Percentiles rank a stretch among this genome's conserved stretches.
phyloP scores from a whole-genome alignment of 2,329 filamentous ascomycete species.

The Sclerotinia spermophila region DNA sequence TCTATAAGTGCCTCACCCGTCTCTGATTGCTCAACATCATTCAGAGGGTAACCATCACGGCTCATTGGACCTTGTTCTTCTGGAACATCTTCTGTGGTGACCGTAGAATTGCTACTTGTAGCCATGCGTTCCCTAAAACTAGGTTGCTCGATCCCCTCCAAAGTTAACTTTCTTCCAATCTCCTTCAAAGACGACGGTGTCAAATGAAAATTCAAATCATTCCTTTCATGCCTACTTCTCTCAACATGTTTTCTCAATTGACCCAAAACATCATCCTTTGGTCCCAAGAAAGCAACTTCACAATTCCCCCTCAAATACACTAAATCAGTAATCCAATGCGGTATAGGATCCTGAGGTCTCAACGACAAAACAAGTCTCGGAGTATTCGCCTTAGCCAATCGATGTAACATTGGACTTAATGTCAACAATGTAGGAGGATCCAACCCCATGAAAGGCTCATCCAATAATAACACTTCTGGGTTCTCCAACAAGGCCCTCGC shows the following conservation, averaged over 20 bases:
- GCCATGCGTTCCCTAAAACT: not conserved
- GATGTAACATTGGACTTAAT: slow-evolving; percentile 67
- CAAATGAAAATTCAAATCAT: slow-evolving; percentile 21
- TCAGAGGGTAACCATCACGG: slow-evolving; percentile 31
- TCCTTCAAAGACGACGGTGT: slow-evolving; percentile 31
- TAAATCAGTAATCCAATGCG: slow-evolving; percentile 86
- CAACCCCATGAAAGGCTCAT: slow-evolving; percentile 95
- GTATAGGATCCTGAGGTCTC: slow-evolving; percentile 80
- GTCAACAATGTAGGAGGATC: slow-evolving; percentile 76
- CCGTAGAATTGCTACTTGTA: not conserved
- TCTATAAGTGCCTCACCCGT: slow-evolving; percentile 72
- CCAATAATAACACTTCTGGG: slow-evolving; percentile 79
- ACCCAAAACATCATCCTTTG: slow-evolving; percentile 59
- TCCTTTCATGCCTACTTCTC: slow-evolving; percentile 27
- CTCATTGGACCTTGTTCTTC: slow-evolving; percentile 3
- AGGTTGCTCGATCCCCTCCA: slow-evolving; percentile 30
- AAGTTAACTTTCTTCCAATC: slow-evolving; percentile 32
- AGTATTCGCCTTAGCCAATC: slow-evolving; percentile 60
- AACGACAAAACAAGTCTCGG: slow-evolving; percentile 75
- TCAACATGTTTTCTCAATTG: slow-evolving; percentile 48
- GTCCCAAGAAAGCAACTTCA: slow-evolving; percentile 61
- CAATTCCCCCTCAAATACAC: slow-evolving; percentile 67
- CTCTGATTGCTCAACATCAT: slow-evolving; percentile 22
- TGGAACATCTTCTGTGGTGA: not conserved
- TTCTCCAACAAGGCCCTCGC: slow-evolving; percentile 75